Evolutionary conservation across 1,284 basidiomycete genomes (phyloP), one percentile per base, ranked within the genome.

Genomic region (Entoloma clypeatum): DNA sequence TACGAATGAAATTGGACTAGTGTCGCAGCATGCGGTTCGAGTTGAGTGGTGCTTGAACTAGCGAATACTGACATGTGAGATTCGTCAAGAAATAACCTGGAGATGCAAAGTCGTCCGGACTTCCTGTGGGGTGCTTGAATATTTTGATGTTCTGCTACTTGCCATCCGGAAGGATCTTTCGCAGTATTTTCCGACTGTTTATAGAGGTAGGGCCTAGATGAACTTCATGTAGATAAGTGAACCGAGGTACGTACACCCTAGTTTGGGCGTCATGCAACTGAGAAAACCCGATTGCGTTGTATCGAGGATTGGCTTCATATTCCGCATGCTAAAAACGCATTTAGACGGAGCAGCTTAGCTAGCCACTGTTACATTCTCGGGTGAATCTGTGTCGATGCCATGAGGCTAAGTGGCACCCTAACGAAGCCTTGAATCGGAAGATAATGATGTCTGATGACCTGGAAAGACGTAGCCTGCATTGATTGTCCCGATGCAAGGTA

Each of bases 31-130:
- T n/a, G n/a, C n/a, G n/a, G n/a, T n/a, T n/a, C n/a, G n/a, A n/a
- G n/a, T n/a, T n/a, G n/a, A n/a, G n/a, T n/a, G n/a, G n/a, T 36
- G 14, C 32, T 31, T 7, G 5, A 16, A 30, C 6, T 18, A n/a
- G 4, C 14, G 22, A 22, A n/a, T 17, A 31, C 11, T 10, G 8
- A 49, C 65, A 21, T 50, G 75, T 75, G 24, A 80, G 61, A 50
- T 79, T 80, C 0, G 74, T 72, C 0, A 77, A 67, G 54, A 81
- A 81, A 55, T 80, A 81, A 31, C 79, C 79, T 0, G 79, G 79
- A 9, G 74, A 72, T 5, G 77, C 77, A 36, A 64, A 67, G 47
- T 80, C 78, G 46, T 80, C 78, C 1, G 77, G 71, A 25, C 64
- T 62, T n/a, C 75, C 77, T 79, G 24, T 23, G 11, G 9, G 23